Base-by-base conservation (phyloP, 2,329 filamentous ascomycete genomes). In the Aaosphaeria pasadenensis region DNA sequence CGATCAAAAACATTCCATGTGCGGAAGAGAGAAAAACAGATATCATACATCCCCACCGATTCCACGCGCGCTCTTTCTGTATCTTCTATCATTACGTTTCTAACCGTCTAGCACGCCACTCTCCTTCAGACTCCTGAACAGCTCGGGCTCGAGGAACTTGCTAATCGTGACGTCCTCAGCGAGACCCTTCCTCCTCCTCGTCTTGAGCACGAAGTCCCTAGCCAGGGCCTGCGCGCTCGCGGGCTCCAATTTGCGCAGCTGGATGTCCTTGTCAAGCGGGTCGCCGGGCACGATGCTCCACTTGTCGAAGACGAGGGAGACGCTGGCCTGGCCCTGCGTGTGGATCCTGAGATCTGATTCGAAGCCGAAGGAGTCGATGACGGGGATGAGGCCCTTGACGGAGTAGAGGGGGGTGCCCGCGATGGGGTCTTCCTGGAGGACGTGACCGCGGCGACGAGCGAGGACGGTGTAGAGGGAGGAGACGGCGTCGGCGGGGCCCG, bases 241-340 rank as follows among this genome's bases (percentile, higher is more conserved):
- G 54, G 91, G 90, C 71, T 97, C 91, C 55, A 99, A 77, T 5
- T 91, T 89, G 43, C 88, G 80, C 47, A 94, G 76, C 56, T 90
- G 84, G 53, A 95, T 85, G 52, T 91, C 88, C 63, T 86, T 87
- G 71, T 99, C 94, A 32, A 99, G 80, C 38, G 94, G 94, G 70
- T 99, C 94, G 47, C 94, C 94, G 1, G 94, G 94, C 1, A 99
- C 92, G 52, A 97, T 89, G 63, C 82, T 91, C 94, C 94, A 99
- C 56, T 89, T 85, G 67, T 99, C 94, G 71, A 99, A 99, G 9
- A 95, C 90, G 33, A 99, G 80, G 60, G 86, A 91, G 45, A 97
- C 85, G 63, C 89, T 91, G 47, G 91, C 91, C 68, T 91, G 87
- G 45, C 94, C 92, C 75, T 96, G 89, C 0, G 92, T 96, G 72